phyloP scores from a whole-genome alignment of 208 protist species.

The Trypanosoma brucei region DNA sequence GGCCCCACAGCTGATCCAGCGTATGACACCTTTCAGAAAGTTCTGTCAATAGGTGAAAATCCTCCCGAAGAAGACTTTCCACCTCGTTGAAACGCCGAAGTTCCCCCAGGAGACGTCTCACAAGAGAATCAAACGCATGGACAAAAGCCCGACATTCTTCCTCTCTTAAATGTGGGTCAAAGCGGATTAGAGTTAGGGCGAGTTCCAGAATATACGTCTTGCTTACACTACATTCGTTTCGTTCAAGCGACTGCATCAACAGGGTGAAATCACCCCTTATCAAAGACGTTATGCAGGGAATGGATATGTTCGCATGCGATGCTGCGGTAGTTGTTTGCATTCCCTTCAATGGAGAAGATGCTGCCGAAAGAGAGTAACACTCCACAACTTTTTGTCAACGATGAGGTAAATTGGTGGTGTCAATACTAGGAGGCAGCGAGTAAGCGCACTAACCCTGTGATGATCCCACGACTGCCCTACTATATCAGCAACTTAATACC shows the following conservation, averaged over 20 bases:
- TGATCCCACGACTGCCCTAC: too few relatives aligned
- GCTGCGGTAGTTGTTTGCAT: neutral
- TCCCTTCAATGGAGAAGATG: conserved; percentile 8
- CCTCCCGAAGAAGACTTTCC: conserved; percentile 32
- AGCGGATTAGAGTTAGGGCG: conserved; percentile 54
- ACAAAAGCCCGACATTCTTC: conserved; percentile 72
- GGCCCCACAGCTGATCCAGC: conserved; percentile 21
- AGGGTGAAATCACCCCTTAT: conserved; percentile 64
- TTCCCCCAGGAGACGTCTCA: conserved; percentile 34
- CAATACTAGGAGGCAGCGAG: too few relatives aligned
- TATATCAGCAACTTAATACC: too few relatives aligned
- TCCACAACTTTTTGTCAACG: neutral
- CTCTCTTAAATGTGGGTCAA: conserved; percentile 59
- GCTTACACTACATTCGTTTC: conserved; percentile 20
- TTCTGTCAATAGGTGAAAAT: conserved; percentile 31
- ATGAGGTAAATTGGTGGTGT: neutral
- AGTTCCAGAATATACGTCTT: conserved; percentile 75
- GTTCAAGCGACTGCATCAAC: conserved; percentile 51
- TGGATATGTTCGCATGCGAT: conserved; percentile 1
- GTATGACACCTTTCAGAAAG: conserved; percentile 38
- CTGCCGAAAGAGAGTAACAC: conserved; percentile 1
- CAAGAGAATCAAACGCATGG: conserved; percentile 56
- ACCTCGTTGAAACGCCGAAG: conserved; percentile 38
- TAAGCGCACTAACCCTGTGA: too few relatives aligned
- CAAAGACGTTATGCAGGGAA: conserved; percentile 43